Percentiles rank a stretch among this genome's conserved stretches.
Evolutionary conservation across 352 stramenopile species (phyloP).

Genomic region (Globisporangium cylindrosporum): DNA sequence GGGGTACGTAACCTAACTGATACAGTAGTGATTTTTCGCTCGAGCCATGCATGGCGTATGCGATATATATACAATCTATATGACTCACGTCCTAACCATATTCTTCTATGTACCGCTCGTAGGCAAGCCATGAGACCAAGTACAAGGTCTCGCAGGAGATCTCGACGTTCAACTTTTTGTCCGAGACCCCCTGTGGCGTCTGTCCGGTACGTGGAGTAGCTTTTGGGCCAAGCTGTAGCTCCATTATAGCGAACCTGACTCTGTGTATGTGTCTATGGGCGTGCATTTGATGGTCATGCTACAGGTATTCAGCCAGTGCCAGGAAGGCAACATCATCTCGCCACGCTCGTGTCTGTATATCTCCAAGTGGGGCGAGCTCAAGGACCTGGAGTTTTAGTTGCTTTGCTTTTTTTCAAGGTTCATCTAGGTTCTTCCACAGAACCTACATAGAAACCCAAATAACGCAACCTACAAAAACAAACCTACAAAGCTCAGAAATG

Average conservation of each 20-base stretch:
- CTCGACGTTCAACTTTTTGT: slow-evolving; percentile 86
- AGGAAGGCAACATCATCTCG: slow-evolving; percentile 90
- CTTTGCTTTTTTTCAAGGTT: neutral
- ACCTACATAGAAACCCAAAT: slow-evolving; percentile 4
- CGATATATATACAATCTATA: neutral
- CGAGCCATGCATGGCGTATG: neutral
- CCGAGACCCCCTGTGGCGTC: slow-evolving; percentile 85
- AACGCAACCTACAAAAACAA: neutral
- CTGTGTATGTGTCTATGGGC: neutral
- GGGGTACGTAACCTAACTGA: slow-evolving; percentile 40
- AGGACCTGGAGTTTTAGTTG: slow-evolving; percentile 79
- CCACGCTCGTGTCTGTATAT: slow-evolving; percentile 90
- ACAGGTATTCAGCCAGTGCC: slow-evolving; percentile 88
- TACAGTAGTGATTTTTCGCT: neutral
- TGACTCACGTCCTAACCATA: neutral
- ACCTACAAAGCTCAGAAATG: neutral
- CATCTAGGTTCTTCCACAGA: neutral
- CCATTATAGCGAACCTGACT: neutral
- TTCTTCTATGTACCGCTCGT: neutral
- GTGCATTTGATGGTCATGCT: slow-evolving; percentile 9
- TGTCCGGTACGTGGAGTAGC: slow-evolving; percentile 65
- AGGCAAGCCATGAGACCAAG: slow-evolving; percentile 75
- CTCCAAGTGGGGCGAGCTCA: slow-evolving; percentile 88
- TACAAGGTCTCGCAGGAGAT: slow-evolving; percentile 89
- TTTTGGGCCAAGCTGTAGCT: no score